Conservation (phyloP, 2,329 filamentous ascomycete genomes). For the Cercospora beticola region DNA sequence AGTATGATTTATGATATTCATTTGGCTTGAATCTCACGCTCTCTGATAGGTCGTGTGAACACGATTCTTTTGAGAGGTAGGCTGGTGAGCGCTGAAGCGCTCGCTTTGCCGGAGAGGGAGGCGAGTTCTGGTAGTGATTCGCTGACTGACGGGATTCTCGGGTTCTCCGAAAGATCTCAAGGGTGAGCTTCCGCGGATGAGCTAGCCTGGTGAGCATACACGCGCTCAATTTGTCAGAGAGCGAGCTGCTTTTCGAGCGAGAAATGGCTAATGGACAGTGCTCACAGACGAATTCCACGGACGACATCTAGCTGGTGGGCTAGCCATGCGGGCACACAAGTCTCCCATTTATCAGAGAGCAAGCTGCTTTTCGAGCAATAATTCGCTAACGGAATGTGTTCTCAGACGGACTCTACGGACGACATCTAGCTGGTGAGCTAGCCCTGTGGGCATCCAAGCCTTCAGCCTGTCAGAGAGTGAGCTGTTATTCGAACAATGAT, state of each 20-base stretch:
- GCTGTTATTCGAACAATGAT: too few species aligned
- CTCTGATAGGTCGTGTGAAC: background rate
- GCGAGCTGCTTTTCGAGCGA: too few species aligned
- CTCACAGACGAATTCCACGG: too few species aligned
- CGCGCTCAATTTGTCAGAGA: background rate
- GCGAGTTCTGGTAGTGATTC: background rate
- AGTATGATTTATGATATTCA: background rate
- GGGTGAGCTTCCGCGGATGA: background rate
- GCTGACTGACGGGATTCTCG: background rate
- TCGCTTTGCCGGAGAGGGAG: background rate
- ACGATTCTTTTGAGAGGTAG: background rate
- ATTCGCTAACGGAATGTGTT: too few species aligned
- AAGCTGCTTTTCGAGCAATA: too few species aligned
- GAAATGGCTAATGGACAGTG: too few species aligned
- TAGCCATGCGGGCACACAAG: too few species aligned
- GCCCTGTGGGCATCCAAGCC: too few species aligned
- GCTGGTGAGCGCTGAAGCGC: background rate
- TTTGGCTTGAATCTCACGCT: background rate
- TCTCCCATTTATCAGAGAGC: too few species aligned
- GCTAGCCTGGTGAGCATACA: background rate
- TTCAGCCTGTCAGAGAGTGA: background rate
- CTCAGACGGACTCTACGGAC: too few species aligned
- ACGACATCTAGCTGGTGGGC: too few species aligned
- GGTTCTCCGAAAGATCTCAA: background rate
- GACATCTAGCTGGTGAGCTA: too few species aligned